These are phyloP conservation scores for Lichtheimia ramosa DNA, from an alignment of 371 early-diverging fungal genomes.

Conservation along the genomic window DNA sequence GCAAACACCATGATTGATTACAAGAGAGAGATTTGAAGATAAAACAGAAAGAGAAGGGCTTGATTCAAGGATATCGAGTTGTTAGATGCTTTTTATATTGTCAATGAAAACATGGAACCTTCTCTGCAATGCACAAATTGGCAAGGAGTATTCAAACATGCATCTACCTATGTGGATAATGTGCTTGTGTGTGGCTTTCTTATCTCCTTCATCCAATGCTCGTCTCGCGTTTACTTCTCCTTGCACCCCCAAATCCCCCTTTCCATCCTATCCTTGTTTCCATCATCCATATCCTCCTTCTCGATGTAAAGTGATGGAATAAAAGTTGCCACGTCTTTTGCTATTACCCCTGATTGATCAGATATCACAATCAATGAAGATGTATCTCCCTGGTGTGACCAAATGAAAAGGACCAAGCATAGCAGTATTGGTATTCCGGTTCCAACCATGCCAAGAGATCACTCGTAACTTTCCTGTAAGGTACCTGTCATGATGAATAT, in stretches of 20 bases:
- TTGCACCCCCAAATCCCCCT: background rate
- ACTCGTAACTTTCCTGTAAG: background rate
- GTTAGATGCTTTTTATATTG: background rate
- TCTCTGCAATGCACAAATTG: slow-evolving; percentile 2
- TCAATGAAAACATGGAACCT: background rate
- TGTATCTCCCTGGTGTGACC: background rate
- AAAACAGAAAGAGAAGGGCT: background rate
- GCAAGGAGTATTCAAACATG: background rate
- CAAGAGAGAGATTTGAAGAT: background rate
- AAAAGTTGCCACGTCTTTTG: background rate
- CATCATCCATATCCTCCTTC: no score
- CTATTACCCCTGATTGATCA: background rate
- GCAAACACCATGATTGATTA: slow-evolving; percentile 19
- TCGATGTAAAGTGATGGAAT: background rate
- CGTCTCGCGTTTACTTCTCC: background rate
- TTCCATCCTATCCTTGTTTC: no score
- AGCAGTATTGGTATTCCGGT: background rate
- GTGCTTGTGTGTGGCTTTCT: background rate
- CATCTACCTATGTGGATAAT: background rate
- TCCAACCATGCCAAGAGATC: slow-evolving; percentile 3
- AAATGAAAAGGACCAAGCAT: background rate
- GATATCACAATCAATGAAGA: no score
- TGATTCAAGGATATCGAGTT: no score
- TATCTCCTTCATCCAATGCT: slow-evolving; percentile 1
- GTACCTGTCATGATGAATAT: background rate